These are phyloP conservation scores for Scytalidium sp. DNA, from an alignment of 2,329 filamentous ascomycete species.

Conservation along the genomic window DNA sequence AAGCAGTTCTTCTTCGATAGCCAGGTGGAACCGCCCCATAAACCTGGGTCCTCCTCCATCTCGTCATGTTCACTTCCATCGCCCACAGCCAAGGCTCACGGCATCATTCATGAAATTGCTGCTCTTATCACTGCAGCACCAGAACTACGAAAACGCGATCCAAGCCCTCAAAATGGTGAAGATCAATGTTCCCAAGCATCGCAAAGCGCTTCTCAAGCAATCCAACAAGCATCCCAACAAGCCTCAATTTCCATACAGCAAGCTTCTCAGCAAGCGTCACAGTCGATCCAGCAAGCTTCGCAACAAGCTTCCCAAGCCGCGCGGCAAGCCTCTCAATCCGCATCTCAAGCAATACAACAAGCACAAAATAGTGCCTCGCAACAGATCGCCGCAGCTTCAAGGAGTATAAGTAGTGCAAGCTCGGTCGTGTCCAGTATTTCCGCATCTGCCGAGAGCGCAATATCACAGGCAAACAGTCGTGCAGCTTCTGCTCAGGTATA, in stretches of 20 bases:
- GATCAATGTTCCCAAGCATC: conserved; percentile 14
- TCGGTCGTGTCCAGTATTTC: conserved; percentile 16
- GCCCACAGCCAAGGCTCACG: conserved; percentile 4
- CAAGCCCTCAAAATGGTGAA: conserved; percentile 15
- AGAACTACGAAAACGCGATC: conserved; percentile 18
- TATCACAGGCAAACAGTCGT: conserved; percentile 17
- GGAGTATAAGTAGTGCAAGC: conserved; percentile 19
- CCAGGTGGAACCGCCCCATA: conserved; percentile 9
- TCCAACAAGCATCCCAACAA: conserved; percentile 17
- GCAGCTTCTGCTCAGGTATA: conserved; percentile 19
- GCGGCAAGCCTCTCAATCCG: conserved; percentile 18
- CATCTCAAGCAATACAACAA: conserved; percentile 18
- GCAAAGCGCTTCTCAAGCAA: conserved; percentile 20
- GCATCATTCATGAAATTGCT: conserved; percentile 12
- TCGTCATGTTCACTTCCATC: conserved; percentile 4
- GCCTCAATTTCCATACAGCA: conserved; percentile 20
- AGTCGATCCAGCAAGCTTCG: conserved; percentile 4
- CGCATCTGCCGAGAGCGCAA: conserved; percentile 17
- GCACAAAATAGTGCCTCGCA: conserved; percentile 14
- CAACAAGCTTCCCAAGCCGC: neutral
- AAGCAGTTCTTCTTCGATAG: conserved; percentile 10
- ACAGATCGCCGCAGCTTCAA: conserved; percentile 20
- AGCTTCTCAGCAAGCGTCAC: conserved; percentile 7
- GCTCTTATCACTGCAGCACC: conserved; percentile 20
- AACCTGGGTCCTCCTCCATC: conserved; percentile 4